These are phyloP conservation scores for Yamadazyma kanchanaburiensis DNA, from an alignment of 1,139 yeast species.

Conservation along the genomic window DNA sequence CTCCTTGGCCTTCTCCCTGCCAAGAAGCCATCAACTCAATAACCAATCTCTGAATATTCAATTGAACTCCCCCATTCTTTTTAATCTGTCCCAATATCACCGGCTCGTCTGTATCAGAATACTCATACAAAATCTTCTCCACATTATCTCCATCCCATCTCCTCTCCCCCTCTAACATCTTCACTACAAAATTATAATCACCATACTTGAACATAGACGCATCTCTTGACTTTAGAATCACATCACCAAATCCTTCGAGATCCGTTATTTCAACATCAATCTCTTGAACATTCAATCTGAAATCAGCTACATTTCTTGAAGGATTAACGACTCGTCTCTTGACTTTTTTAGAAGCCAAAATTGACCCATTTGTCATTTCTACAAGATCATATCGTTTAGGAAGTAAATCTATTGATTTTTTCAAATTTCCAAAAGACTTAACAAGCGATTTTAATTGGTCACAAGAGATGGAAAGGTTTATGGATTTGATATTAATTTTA, in stretches of 20 bases:
- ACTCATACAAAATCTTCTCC: constrained; percentile 10
- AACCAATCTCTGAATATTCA: constrained; percentile 41
- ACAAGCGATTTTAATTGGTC: too few species aligned
- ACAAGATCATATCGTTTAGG: too few species aligned
- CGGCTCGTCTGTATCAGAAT: constrained; percentile 5
- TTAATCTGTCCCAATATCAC: constrained; percentile 8
- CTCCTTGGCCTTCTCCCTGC: constrained; percentile 14
- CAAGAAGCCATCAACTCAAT: constrained; percentile 43
- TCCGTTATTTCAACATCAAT: constrained; percentile 20
- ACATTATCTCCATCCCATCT: constrained; percentile 4
- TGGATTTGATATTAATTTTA: constrained; percentile 14
- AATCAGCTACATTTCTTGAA: constrained; percentile 9
- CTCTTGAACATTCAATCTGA: constrained; percentile 21
- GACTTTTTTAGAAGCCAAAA: constrained; percentile 6
- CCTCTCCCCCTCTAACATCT: constrained; percentile 20
- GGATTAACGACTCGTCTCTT: constrained; percentile 8
- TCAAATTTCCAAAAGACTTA: too few species aligned
- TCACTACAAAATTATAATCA: constrained; percentile 28
- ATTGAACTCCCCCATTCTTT: constrained; percentile 19
- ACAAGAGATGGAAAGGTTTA: too few species aligned
- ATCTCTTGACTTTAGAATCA: constrained; percentile 22
- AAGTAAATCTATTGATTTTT: too few species aligned
- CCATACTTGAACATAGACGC: constrained; percentile 29
- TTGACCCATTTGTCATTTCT: too few species aligned
- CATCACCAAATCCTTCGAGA: constrained; percentile 45